Base-by-base conservation (phyloP, 441 rosid genomes). In the Rhodomyrtus psidioides region DNA sequence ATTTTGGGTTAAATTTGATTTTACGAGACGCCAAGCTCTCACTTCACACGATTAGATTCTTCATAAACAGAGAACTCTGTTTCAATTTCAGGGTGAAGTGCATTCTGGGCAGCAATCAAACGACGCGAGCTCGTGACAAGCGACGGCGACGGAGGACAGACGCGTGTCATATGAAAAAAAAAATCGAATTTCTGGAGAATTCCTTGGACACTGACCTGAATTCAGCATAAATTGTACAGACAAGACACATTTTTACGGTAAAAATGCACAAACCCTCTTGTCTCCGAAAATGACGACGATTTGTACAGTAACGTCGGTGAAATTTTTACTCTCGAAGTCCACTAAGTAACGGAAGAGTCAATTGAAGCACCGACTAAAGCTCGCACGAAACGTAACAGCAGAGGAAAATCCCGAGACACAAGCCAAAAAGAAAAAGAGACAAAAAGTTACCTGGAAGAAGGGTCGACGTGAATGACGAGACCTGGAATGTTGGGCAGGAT, bases 381-480 rank as follows among this genome's bases (percentile, higher is more conserved):
- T 39, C 79, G 23, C 79, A 6, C 9, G 6, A 39, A 39, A 70
- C 51, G 79, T 70, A 39, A 70, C 49, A 70, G 79, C 51, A 39
- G 79, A 12, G 49, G 26, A 39, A 70, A 34, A 19, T 65, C 79
- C n/a, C 3, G 49, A 65, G 79, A 62, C 75, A 9, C 12, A 30
- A 30, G 76, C 46, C 76, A 65, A 65, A 10, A 1, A 30, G 76
- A 19, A 30, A 19, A 19, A 65, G 46, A 65, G 26, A 39, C 51
- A 44, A 39, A 39, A 13, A 39, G 56, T 27, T 90, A 95, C 99
- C 94, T 96, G 88, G 92, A 91, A 83, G 94, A 93, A 12, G 95
- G 91, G 39, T 94, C 92, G 53, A 94, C 94, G 82, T 94, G 97
- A 58, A 85, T 84, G 58, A 97, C 94, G 85, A 88, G 89, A n/a